phyloP scores from a whole-genome alignment of 768 basidiomycete genomes.

The Brasilioporus rufonigricans region DNA sequence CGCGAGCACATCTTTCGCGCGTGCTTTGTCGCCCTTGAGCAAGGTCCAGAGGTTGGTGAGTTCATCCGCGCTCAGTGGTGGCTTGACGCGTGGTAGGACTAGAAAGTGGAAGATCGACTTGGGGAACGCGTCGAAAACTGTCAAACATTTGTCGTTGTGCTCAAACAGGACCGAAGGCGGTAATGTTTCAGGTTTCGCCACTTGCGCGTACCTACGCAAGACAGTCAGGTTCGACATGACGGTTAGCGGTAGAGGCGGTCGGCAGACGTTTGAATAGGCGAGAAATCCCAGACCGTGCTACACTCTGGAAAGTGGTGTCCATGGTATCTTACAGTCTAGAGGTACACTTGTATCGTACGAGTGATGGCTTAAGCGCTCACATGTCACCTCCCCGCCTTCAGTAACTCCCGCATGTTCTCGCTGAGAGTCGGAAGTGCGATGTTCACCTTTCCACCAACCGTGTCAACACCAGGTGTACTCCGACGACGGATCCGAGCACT shows the following conservation, averaged over 20 bases:
- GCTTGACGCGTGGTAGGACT: constrained; percentile 61
- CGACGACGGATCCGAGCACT: constrained; percentile 36
- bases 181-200: constrained; percentile 46
- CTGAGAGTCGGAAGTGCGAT: constrained; percentile 51
- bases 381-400: constrained; percentile 44
- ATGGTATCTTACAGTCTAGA: constrained; percentile 18
- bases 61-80: constrained; percentile 33
- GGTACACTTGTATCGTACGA: constrained; percentile 6
- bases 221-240: constrained; percentile 47
- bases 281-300: not conserved
- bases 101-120: constrained; percentile 90
- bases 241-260: not conserved
- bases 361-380: not conserved
- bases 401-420: constrained; percentile 58
- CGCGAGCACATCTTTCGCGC: constrained; percentile 52
- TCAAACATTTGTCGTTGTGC: constrained; percentile 52
- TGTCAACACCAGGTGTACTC: constrained; percentile 9
- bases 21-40: constrained; percentile 49
- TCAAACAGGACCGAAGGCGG: constrained; percentile 62
- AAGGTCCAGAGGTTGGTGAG: constrained; percentile 57
- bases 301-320: not conserved
- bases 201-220: constrained; percentile 59
- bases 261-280: not conserved
- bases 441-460: constrained; percentile 21
- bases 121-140: constrained; percentile 73